These are phyloP conservation scores for Oryza glumipatula DNA, from an alignment of 176 grass and related monocot species.

Conservation along the genomic window DNA sequence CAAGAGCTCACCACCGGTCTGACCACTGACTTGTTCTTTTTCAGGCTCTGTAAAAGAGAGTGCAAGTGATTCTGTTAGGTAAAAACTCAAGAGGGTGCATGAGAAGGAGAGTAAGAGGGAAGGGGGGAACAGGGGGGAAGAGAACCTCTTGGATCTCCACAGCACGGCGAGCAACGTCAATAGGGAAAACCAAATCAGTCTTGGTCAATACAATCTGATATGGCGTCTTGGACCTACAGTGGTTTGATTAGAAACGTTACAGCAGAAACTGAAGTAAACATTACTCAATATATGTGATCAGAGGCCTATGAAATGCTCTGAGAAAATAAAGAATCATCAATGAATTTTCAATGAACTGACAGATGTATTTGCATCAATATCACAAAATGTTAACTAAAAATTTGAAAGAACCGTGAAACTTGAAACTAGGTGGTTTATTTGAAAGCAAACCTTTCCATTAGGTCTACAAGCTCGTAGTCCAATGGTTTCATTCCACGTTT, in stretches of 20 bases:
- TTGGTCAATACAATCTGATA: conserved; percentile 95
- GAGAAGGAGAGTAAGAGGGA: neutral
- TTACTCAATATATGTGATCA: neutral
- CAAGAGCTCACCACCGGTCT: conserved; percentile 78
- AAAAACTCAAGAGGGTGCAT: neutral
- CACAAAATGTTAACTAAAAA: neutral
- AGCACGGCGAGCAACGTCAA: conserved; percentile 84
- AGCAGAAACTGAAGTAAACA: neutral
- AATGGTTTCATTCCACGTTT: conserved; percentile 98
- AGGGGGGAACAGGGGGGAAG: neutral
- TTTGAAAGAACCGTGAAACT: conserved; percentile 11
- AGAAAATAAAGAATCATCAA: neutral
- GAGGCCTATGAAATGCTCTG: conserved; percentile 6
- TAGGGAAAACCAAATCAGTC: conserved; percentile 94
- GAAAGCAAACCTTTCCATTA: conserved; percentile 77
- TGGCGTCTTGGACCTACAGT: conserved; percentile 78
- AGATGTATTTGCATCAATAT: neutral
- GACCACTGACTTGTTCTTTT: conserved; percentile 70
- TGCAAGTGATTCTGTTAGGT: conserved; percentile 8
- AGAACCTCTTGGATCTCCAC: conserved; percentile 90
- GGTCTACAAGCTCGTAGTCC: conserved; percentile 85
- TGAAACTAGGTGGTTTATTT: neutral
- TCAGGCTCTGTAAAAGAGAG: conserved; percentile 65
- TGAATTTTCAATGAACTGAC: neutral
- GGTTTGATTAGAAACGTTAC: neutral